Percentiles rank a stretch among this genome's conserved stretches.
phyloP scores from a whole-genome alignment of 2,329 filamentous ascomycete species.

The Ophiostoma sp. region DNA sequence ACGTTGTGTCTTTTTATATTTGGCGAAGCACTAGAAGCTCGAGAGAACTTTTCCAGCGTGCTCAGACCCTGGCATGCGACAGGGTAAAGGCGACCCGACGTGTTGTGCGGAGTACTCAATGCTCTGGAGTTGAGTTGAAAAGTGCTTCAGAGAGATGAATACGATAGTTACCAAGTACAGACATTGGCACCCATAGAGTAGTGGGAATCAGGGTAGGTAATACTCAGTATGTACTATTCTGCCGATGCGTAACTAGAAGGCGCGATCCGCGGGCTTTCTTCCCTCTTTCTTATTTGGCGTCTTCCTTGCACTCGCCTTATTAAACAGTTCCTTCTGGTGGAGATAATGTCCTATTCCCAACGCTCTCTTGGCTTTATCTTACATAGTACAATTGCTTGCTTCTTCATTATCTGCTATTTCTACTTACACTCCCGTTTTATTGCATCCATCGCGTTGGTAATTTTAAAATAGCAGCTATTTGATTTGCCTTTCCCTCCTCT shows the following conservation, averaged over 20 bases:
- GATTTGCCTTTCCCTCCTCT: slow-evolving; percentile 6
- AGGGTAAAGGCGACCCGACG: background rate
- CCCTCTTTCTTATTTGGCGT: background rate
- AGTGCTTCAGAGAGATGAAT: background rate
- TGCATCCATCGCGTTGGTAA: background rate
- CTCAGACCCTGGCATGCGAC: slow-evolving; percentile 12
- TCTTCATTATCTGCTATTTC: background rate
- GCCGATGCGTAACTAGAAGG: background rate
- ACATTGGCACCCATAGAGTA: background rate
- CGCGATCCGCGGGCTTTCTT: background rate
- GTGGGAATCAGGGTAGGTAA: background rate
- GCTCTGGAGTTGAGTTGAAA: background rate
- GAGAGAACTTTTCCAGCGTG: background rate
- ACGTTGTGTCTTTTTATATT: slow-evolving; percentile 6
- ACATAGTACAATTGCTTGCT: too few species aligned
- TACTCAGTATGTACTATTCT: too few species aligned
- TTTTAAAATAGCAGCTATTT: background rate
- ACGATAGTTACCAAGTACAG: background rate
- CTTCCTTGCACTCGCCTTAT: background rate
- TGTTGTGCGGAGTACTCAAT: background rate
- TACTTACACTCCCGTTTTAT: background rate
- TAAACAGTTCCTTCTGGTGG: background rate
- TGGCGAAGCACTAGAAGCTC: slow-evolving; percentile 8
- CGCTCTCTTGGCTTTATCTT: background rate
- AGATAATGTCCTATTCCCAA: background rate